Base-by-base conservation (phyloP, 2,329 filamentous ascomycete species). In the Chaetomium sp. region DNA sequence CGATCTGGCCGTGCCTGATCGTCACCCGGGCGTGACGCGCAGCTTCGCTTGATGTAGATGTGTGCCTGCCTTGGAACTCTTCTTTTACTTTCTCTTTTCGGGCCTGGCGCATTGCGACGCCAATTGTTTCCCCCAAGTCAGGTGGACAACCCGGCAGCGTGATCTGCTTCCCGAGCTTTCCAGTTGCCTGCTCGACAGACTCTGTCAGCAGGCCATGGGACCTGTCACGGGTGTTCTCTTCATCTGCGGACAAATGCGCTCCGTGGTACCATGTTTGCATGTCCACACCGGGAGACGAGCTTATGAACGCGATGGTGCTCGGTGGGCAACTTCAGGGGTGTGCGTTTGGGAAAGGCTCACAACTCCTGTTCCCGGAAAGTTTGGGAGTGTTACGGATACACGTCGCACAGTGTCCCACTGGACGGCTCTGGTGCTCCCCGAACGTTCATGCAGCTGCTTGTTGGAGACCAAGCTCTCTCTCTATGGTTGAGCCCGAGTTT, bases 141-240 rank as follows among this genome's bases (percentile, higher is more conserved):
- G 53, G 67, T 67, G 66, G 47, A 55, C 35, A 63, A 31, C 45
- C 13, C 27, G 54, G 27, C 62, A 70, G 67, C 66, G 70, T 71
- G 67, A 71, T 70, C 33, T 57, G 60, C 56, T 69, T 69, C 65
- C 61, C 57, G 58, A 19, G 42, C 60, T 33, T 68, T 69, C 69
- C 49, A 56, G 62, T 42, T 16, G 35, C 21, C 33, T 49, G 42
- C 27, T n/a, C 31, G 23, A 35, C 47, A 50, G 60, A 51, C 35
- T 29, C 12, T 27, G 45, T 50, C 57, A 60, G 38, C 57, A 31
- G 62, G 58, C 45, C 62, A 63, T 49, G 62, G 42, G 50, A 35
- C 54, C 57, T 57, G 31, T 60, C 67, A 64, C 64, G 61, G 25
- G 51, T 38, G 57, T 61, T 57, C 56, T 51, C 13, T 45, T 53